Conservation (phyloP, 148 eudicot genomes). For the Nyssa sinensis region DNA sequence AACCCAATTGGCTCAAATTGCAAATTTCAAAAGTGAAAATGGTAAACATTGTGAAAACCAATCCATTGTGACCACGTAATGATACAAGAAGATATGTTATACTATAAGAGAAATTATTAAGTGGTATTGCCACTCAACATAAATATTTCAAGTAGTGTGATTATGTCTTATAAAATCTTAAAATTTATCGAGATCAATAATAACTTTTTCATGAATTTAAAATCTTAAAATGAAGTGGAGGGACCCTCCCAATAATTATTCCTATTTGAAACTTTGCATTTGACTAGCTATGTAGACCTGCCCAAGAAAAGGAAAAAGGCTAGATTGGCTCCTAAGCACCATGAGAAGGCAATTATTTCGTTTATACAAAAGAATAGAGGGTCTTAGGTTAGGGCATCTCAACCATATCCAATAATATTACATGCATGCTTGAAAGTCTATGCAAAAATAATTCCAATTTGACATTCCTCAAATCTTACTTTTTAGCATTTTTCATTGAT, state of each 20-base stretch:
- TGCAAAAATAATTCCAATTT: background rate
- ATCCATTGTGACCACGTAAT: too few relatives aligned
- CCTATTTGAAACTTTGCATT: background rate
- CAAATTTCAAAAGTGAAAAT: too few relatives aligned
- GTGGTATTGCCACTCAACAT: too few relatives aligned
- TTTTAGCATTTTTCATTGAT: background rate
- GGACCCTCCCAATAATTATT: background rate
- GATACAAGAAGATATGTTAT: too few relatives aligned
- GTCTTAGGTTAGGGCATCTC: background rate
- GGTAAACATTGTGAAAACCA: too few relatives aligned
- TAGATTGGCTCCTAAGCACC: background rate
- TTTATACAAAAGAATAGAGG: background rate
- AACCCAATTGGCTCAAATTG: slow-evolving; percentile 3
- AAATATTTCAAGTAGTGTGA: too few relatives aligned
- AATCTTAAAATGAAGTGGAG: too few relatives aligned
- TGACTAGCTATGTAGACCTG: background rate
- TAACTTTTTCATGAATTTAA: too few relatives aligned
- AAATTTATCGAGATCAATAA: too few relatives aligned
- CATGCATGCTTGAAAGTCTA: background rate
- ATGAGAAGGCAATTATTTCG: slow-evolving; percentile 1
- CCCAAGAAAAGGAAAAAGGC: background rate
- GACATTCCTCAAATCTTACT: background rate
- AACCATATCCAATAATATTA: background rate
- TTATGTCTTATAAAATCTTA: too few relatives aligned
- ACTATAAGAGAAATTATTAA: too few relatives aligned